These are phyloP conservation scores for Macrophomina phaseolina DNA, from an alignment of 2,329 filamentous ascomycete genomes.

Conservation along the genomic window DNA sequence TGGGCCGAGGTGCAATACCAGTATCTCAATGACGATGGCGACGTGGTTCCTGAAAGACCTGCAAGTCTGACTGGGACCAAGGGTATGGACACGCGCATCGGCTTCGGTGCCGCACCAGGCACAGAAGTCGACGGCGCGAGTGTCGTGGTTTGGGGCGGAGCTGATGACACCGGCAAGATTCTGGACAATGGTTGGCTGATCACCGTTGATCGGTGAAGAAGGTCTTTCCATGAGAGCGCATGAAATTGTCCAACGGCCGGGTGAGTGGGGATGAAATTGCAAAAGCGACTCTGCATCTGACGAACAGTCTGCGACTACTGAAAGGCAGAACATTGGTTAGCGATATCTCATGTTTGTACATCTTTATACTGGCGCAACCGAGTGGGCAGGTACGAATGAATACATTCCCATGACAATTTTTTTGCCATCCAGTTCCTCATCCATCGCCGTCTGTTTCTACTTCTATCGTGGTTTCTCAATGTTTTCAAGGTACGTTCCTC, in stretches of 20 bases:
- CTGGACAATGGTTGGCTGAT: conserved; percentile 51
- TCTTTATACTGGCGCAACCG: conserved; percentile 4
- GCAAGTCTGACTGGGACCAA: conserved; percentile 43
- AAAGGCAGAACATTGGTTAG: conserved; percentile 2
- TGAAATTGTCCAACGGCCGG: neutral
- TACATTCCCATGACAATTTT: neutral
- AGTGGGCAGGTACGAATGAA: conserved; percentile 19
- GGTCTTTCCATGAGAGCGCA: neutral
- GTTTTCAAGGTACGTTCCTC: neutral
- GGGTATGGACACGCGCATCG: conserved; percentile 49
- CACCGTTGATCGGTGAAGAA: conserved; percentile 36
- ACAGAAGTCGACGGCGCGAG: conserved; percentile 55
- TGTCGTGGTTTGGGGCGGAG: conserved; percentile 61
- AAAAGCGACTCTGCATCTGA: conserved; percentile 11
- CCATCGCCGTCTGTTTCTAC: neutral
- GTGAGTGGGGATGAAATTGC: conserved; percentile 16
- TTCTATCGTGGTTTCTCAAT: neutral
- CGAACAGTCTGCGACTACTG: neutral
- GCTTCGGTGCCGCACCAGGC: conserved; percentile 46
- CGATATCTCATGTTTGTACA: conserved; percentile 9
- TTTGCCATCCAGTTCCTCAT: neutral
- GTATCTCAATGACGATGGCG: conserved; percentile 50
- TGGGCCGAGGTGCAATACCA: conserved; percentile 60
- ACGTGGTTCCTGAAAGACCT: conserved; percentile 49
- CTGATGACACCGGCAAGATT: conserved; percentile 49